These are phyloP conservation scores for Corrigiola litoralis DNA, from an alignment of 179 eudicot genomes.

Conservation along the genomic window DNA sequence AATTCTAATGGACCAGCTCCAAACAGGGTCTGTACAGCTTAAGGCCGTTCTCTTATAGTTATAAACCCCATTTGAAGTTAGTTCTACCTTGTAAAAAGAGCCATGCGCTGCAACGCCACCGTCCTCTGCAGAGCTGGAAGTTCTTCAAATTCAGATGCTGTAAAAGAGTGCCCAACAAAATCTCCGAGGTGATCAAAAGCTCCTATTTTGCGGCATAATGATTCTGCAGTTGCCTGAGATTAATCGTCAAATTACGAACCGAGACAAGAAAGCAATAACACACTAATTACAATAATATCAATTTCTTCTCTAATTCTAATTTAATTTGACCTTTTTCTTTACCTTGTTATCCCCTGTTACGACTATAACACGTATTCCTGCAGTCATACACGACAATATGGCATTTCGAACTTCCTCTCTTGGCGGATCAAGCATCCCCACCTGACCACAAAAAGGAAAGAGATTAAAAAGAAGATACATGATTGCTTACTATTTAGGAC, in stretches of 20 bases:
- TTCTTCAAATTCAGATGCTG: constrained; percentile 98
- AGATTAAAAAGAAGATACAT: neutral
- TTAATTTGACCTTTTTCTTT: neutral
- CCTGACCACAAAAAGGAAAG: constrained; percentile 38
- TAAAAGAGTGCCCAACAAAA: constrained; percentile 75
- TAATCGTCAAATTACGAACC: constrained; percentile 21
- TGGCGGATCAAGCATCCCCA: constrained; percentile 99
- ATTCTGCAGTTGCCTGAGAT: constrained; percentile 85
- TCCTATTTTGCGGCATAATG: constrained; percentile 82
- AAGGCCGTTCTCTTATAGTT: too few relatives aligned
- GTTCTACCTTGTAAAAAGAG: constrained; percentile 75
- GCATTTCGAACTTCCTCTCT: constrained; percentile 91
- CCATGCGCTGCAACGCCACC: constrained; percentile 84
- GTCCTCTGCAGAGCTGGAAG: constrained; percentile 86
- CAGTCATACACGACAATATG: constrained; percentile 85
- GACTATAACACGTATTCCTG: constrained; percentile 97
- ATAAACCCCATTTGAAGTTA: neutral
- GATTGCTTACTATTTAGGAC: neutral
- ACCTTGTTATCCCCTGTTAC: constrained; percentile 99
- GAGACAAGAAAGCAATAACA: neutral
- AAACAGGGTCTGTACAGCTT: too few relatives aligned
- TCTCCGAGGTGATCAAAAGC: constrained; percentile 89
- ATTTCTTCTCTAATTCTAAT: neutral
- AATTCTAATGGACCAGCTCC: too few relatives aligned
- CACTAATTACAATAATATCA: neutral